Base-by-base conservation (phyloP, 257 asterid genomes). In the Oldenlandia corymbosa region DNA sequence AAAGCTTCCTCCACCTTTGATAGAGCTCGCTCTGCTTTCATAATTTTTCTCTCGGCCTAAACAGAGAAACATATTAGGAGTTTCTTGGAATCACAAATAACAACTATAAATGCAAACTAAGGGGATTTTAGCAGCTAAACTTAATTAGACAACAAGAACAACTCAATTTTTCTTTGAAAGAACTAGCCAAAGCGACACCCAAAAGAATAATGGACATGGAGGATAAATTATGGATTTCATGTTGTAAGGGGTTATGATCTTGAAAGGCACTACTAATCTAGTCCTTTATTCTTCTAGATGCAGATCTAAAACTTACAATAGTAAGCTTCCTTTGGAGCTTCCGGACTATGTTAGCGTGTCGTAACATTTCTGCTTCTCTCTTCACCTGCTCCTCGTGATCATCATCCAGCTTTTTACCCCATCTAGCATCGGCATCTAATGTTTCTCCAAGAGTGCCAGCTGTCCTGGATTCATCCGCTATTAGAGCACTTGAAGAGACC, bases 391-490 rank as follows among this genome's bases (percentile, higher is more conserved):
- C 81, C 83, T 83, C 76, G 73, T 75, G 83, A 50, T 68, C 66
- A 18, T 80, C 80, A 50, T 84, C 90, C 46, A 90, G 81, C 42
- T 56, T 76, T 71, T 83, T 87, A 37, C 96, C 97, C 97, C 97
- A 93, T 75, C 76, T 85, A 70, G 77, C 80, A 82, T 85, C 80
- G 21, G 92, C 87, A 77, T 87, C 96, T 73, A 90, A 69, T 59
- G 97, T 85, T 79, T 93, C 99, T 66, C 79, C 83, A 42, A 93
- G 96, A 37, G 96, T 87, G 62, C 99, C 97, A 2, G 96, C 82
- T 66, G 70, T 69, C 75, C 85, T 73, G 68, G 78, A 73, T 77
- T 75, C 84, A 39, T 73, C 75, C 20, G 64, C 53, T 62, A 58
- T 68, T 71, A 62, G 78, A 47, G 37, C 54, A 64, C 66, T 75